Evolutionary conservation across 768 basidiomycete genomes (phyloP), one percentile per base, ranked within the genome.

Genomic region (Pulveroboletus sp.): DNA sequence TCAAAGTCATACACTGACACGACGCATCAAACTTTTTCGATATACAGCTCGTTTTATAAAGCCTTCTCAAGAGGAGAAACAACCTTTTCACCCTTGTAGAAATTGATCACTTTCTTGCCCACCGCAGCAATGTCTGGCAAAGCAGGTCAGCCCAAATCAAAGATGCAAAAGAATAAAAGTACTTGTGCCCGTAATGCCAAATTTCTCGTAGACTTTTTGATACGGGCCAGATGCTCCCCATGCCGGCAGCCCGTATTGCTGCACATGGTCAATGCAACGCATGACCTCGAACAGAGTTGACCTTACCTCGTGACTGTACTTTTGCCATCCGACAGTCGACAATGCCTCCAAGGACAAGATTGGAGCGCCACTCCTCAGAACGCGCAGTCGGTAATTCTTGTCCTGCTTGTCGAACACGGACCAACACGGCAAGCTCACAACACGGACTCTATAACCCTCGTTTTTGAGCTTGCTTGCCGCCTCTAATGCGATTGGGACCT

Each of bases 151-250:
- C 32, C 13, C 12, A 43, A 20, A 29, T 53, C 34, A 31, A n/a
- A n/a, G 1, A 19, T 23, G 21, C 40, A 50, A 43, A 20, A 40
- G 29, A 29, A 20, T 45, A 24, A 42, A 77, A 81, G 43, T 69
- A 87, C 82, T 87, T 39, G 77, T 65, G 13, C 83, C 85, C 32
- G 90, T 92, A 64, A 93, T 79, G 36, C 88, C 90, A 59, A 91
- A 89, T 70, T 91, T 90, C 73, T 88, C 87, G 67, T 97, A 97
- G 12, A 94, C 87, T 73, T 93, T 79, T 69, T 84, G 78, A 65
- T 90, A 93, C 11, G 94, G 93, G 45, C 87, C 93, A 17, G 92
- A 94, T 14, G 90, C 83, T 64, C 93, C 93, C 87, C 89, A 97
- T 29, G 75, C 77, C 31, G 71, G 59, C 49, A 90, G 66, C 61